Evolutionary conservation across 1,284 basidiomycete genomes (phyloP).

Genomic region (Dichomitus squalens): DNA sequence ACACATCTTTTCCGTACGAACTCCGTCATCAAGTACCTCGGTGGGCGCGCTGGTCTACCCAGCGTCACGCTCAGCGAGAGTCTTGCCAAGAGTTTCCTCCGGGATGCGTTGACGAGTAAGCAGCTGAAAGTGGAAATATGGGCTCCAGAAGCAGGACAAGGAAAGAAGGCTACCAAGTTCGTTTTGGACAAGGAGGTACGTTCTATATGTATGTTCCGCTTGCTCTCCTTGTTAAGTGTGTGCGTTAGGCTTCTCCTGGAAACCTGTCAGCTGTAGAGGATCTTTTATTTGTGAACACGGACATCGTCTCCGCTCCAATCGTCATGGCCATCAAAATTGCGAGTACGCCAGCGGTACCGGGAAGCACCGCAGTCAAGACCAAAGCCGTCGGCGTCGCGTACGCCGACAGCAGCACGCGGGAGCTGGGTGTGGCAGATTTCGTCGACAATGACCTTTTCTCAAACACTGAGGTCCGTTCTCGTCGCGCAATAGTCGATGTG

Average conservation of each 20-base stretch:
- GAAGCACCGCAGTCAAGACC: conserved; percentile 51
- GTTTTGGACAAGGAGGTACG: conserved; percentile 78
- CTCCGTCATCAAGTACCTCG: conserved; percentile 84
- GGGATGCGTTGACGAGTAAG: conserved; percentile 88
- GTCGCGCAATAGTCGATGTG: background rate
- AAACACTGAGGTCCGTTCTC: conserved; percentile 80
- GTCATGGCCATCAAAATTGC: conserved; percentile 88
- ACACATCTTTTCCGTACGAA: conserved; percentile 85
- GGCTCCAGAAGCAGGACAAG: conserved; percentile 71
- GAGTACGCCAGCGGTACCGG: conserved; percentile 47
- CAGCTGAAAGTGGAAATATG: conserved; percentile 97
- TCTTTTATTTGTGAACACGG: conserved; percentile 84
- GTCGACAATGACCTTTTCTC: conserved; percentile 96
- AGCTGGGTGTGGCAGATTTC: conserved; percentile 84
- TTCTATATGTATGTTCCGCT: conserved; percentile 1
- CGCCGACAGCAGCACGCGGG: conserved; percentile 74
- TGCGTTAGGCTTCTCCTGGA: conserved; percentile 87
- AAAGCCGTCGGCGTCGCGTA: conserved; percentile 75
- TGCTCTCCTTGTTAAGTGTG: background rate
- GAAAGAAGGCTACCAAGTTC: conserved; percentile 77
- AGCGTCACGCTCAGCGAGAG: conserved; percentile 80
- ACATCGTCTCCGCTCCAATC: conserved; percentile 86
- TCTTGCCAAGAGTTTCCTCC: conserved; percentile 85
- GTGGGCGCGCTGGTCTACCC: conserved; percentile 67
- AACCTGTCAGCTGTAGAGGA: conserved; percentile 95